Evolutionary conservation across 805 yeast genomes (phyloP).

Genomic region (Candida ovalis): DNA sequence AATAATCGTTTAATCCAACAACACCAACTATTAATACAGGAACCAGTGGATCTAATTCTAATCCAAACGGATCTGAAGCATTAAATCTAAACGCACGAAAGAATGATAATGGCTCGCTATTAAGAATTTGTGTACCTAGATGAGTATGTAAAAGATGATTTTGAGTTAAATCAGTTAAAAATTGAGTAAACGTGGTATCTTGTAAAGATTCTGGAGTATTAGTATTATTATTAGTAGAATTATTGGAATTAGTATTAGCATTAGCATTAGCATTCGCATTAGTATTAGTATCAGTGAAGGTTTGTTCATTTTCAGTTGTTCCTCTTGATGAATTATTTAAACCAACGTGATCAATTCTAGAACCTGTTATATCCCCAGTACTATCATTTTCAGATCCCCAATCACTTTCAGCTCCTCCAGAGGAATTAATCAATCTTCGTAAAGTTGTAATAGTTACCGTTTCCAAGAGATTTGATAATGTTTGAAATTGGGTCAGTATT

Average conservation of each 20-base stretch:
- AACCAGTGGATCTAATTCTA: slow-evolving; percentile 17
- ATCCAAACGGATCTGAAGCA: slow-evolving; percentile 16
- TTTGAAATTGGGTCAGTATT: slow-evolving; percentile 23
- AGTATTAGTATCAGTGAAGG: too few species aligned
- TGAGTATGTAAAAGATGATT: slow-evolving; percentile 25
- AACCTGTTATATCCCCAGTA: slow-evolving; percentile 8
- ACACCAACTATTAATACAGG: slow-evolving; percentile 32
- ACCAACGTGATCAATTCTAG: slow-evolving; percentile 17
- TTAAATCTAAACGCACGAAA: slow-evolving; percentile 43
- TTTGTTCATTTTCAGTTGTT: slow-evolving; percentile 4
- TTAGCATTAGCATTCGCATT: too few species aligned
- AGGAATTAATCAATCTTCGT: slow-evolving; percentile 18
- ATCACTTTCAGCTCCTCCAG: background rate
- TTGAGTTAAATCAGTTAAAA: slow-evolving; percentile 30
- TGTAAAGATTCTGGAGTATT: background rate
- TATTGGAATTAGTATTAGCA: too few species aligned
- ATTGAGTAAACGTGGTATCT: slow-evolving; percentile 42
- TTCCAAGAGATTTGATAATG: slow-evolving; percentile 24
- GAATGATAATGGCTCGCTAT: slow-evolving; percentile 30
- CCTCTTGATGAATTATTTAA: background rate
- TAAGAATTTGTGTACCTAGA: slow-evolving; percentile 29
- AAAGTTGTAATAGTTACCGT: slow-evolving; percentile 26
- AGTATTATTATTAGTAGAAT: too few species aligned
- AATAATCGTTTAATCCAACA: slow-evolving; percentile 24
- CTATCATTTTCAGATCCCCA: slow-evolving; percentile 5